Percentiles rank a stretch among this genome's conserved stretches.
Evolutionary conservation across 352 stramenopile genomes (phyloP).

Genomic region (Pythium coloratum): DNA sequence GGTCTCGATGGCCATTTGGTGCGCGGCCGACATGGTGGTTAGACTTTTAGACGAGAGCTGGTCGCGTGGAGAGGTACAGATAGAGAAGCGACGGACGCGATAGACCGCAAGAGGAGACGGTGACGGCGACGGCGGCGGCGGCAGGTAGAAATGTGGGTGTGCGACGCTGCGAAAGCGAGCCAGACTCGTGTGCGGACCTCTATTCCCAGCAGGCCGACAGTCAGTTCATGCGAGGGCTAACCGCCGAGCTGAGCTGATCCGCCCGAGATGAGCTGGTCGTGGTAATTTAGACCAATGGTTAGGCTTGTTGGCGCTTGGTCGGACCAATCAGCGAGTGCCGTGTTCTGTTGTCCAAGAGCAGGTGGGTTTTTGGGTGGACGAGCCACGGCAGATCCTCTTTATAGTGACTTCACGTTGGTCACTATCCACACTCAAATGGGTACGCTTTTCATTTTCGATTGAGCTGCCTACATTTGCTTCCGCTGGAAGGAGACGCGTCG

Average conservation of each 20-base stretch:
- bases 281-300: conserved; percentile 20
- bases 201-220: conserved; percentile 7
- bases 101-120: background rate
- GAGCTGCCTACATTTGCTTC: conserved; percentile 31
- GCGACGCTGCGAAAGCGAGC: conserved; percentile 11
- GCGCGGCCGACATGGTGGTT: conserved; percentile 37
- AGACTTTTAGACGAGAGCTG: background rate
- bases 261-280: background rate
- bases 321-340: conserved; percentile 40
- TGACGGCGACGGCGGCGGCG: background rate
- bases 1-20: conserved; percentile 85
- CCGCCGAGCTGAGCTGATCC: conserved; percentile 5
- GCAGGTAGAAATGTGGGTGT: background rate
- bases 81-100: background rate
- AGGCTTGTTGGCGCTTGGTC: conserved; percentile 18
- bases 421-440: conserved; percentile 7
- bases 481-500: conserved; percentile 58
- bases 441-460: background rate
- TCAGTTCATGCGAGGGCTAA: background rate
- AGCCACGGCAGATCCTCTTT: conserved; percentile 5
- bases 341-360: conserved; percentile 22
- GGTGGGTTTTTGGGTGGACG: conserved; percentile 17
- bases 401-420: conserved; percentile 15
- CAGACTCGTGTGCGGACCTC: background rate
- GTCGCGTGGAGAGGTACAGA: background rate